Conservation (phyloP, 495 filamentous ascomycete genomes). For the Aeminium ludgeri region DNA sequence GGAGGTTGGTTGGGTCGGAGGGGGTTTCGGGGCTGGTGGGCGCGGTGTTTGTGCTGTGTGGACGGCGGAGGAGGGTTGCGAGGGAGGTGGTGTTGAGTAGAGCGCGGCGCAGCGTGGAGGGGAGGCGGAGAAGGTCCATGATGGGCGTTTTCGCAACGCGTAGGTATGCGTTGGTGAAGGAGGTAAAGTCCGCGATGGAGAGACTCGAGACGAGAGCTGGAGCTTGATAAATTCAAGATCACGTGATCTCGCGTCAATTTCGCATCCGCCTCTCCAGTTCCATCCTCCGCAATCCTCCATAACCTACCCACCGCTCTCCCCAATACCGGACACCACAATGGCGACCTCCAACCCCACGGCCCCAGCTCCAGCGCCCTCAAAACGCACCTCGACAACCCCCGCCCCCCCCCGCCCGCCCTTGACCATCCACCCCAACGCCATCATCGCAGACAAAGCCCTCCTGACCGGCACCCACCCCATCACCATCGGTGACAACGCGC, state of each 20-base stretch:
- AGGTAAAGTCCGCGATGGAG: too few species aligned
- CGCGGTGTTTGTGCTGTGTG: neutral
- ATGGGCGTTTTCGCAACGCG: too few species aligned
- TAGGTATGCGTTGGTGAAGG: too few species aligned
- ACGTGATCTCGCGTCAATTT: too few species aligned
- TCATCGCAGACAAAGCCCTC: conserved; percentile 58
- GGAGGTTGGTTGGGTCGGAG: neutral
- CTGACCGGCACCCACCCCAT: conserved; percentile 59
- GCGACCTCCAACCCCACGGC: conserved; percentile 3
- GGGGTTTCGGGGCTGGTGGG: neutral
- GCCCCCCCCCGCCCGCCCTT: conserved; percentile 35
- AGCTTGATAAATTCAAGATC: too few species aligned
- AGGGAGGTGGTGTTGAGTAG: conserved; percentile 1
- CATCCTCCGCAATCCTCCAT: too few species aligned
- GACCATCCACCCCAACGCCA: conserved; percentile 49
- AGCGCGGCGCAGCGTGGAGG: neutral
- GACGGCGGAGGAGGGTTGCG: neutral
- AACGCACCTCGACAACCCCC: neutral
- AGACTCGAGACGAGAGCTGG: too few species aligned
- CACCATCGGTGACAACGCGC: conserved; percentile 47
- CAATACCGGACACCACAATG: too few species aligned
- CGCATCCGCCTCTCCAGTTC: too few species aligned
- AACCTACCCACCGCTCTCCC: too few species aligned
- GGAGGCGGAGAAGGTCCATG: conserved; percentile 12
- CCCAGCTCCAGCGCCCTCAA: neutral